Conservation (phyloP, 768 basidiomycete genomes). For the Mycena haematopus region DNA sequence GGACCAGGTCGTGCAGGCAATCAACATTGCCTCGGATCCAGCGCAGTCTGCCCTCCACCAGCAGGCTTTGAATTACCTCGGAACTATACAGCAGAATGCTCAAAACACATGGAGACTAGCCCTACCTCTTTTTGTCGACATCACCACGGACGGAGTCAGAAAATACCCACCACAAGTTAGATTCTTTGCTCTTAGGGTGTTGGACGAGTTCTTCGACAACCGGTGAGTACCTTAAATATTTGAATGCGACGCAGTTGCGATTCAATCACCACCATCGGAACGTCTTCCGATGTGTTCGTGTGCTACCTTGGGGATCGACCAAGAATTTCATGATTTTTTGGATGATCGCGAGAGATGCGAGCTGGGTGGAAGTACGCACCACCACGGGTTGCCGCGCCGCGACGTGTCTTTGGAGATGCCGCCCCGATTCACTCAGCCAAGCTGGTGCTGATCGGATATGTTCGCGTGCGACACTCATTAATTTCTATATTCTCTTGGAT, state of each 20-base stretch:
- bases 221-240: conserved; percentile 57
- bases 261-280: conserved; percentile 7
- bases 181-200: conserved; percentile 79
- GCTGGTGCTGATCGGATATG: not conserved
- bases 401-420: not conserved
- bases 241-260: conserved; percentile 19
- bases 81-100: conserved; percentile 77
- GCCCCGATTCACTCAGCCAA: conserved; percentile 20
- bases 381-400: not conserved
- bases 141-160: conserved; percentile 62
- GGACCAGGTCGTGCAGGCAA: conserved; percentile 82
- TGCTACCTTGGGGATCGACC: conserved; percentile 7
- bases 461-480: conserved; percentile 15
- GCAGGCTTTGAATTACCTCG: conserved; percentile 86
- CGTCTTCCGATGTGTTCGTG: conserved; percentile 1
- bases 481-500: conserved; percentile 12
- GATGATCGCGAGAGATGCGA: not conserved
- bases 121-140: conserved; percentile 73
- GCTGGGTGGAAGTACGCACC: not conserved
- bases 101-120: conserved; percentile 83
- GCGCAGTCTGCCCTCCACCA: conserved; percentile 74
- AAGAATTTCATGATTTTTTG: not conserved
- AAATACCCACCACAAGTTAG: conserved; percentile 76
- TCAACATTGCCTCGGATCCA: conserved; percentile 87
- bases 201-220: conserved; percentile 85